These are phyloP conservation scores for Lecanicillium sp. DNA, from an alignment of 2,329 filamentous ascomycete genomes.

Conservation along the genomic window DNA sequence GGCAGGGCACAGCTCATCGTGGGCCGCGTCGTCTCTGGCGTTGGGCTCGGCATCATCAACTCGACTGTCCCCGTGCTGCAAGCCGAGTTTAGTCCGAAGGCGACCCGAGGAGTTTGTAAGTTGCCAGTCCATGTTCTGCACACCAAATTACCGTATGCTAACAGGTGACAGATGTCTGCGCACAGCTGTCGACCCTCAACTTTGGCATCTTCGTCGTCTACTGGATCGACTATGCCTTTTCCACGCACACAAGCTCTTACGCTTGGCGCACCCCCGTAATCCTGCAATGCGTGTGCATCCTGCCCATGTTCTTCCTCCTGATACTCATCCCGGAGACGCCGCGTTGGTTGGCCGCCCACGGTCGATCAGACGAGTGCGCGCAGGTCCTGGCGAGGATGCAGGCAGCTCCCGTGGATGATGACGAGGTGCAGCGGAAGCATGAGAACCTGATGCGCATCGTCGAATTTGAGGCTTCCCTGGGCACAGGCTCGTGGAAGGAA, in stretches of 20 bases:
- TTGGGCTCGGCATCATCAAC: constrained; percentile 41
- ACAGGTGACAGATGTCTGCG: constrained; percentile 32
- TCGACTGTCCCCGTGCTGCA: constrained; percentile 39
- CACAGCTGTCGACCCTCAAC: constrained; percentile 42
- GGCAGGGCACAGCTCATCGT: constrained; percentile 38
- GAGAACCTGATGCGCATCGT: constrained; percentile 27
- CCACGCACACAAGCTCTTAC: constrained; percentile 24
- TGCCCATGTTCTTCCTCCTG: constrained; percentile 33
- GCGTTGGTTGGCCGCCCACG: constrained; percentile 36
- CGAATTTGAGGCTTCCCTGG: constrained; percentile 27
- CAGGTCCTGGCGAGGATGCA: constrained; percentile 33
- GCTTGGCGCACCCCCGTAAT: constrained; percentile 37
- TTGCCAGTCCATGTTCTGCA: not conserved
- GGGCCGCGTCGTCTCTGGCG: constrained; percentile 40
- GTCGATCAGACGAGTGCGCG: constrained; percentile 30
- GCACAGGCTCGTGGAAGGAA: constrained; percentile 24
- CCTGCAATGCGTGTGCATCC: constrained; percentile 34
- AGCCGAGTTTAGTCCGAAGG: constrained; percentile 36
- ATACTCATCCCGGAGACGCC: constrained; percentile 37
- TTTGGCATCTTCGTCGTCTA: constrained; percentile 39
- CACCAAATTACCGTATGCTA: not conserved
- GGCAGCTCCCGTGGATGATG: constrained; percentile 18
- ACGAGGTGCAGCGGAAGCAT: constrained; percentile 22
- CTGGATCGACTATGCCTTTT: constrained; percentile 41
- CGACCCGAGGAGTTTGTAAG: constrained; percentile 29